Evolutionary conservation across 2,329 filamentous ascomycete species (phyloP).

Genomic region (Penicillium olsonii): DNA sequence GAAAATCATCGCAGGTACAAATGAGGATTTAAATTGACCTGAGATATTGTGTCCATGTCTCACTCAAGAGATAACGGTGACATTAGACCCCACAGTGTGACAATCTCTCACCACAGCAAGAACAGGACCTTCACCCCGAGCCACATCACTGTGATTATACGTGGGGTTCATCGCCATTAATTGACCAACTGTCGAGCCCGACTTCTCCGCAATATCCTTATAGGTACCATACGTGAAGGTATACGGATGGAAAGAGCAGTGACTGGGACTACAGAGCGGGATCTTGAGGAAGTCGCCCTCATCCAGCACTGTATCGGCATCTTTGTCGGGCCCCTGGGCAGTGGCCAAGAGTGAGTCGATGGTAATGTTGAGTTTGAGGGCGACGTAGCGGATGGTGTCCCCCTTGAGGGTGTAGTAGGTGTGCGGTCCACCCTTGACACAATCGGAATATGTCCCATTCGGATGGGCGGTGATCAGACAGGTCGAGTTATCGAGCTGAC

Average conservation of each 20-base stretch:
- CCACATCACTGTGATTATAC: slow-evolving; percentile 14
- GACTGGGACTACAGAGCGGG: background rate
- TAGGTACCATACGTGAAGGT: slow-evolving; percentile 11
- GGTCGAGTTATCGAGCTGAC: background rate
- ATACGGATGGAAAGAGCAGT: background rate
- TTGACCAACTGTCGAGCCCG: slow-evolving; percentile 12
- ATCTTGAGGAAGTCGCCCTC: background rate
- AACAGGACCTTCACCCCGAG: background rate
- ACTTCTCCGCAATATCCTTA: slow-evolving; percentile 16
- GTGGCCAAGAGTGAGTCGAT: background rate
- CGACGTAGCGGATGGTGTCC: background rate
- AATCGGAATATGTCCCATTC: background rate
- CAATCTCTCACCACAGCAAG: too few relatives aligned
- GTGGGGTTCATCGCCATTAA: slow-evolving; percentile 13
- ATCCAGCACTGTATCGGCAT: background rate
- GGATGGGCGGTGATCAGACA: background rate
- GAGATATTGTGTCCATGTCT: too few relatives aligned
- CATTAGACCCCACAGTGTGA: too few relatives aligned
- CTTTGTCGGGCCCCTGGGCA: background rate
- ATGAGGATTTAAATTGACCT: too few relatives aligned
- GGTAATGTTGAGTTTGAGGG: background rate
- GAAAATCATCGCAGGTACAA: too few relatives aligned
- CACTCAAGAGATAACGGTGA: too few relatives aligned
- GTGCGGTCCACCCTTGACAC: background rate
- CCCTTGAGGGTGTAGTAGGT: background rate